phyloP scores from a whole-genome alignment of 179 eudicot species.

The Dionaea muscipula region DNA sequence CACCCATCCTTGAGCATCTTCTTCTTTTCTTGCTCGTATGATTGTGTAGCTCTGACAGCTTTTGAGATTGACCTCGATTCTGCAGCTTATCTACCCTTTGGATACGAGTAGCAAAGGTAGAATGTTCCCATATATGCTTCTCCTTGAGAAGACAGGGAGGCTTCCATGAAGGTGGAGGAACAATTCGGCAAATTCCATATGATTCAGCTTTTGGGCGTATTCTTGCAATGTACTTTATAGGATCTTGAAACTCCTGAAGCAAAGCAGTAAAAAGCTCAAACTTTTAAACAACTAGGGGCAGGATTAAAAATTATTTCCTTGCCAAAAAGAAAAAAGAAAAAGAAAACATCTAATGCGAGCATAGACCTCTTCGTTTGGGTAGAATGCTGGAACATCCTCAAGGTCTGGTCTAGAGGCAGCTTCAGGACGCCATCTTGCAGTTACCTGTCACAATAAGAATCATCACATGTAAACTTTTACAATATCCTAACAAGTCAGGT shows the following conservation, averaged over 20 bases:
- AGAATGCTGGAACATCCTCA: constrained; percentile 81
- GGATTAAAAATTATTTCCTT: neutral
- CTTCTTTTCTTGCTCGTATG: constrained; percentile 66
- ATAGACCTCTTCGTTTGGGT: constrained; percentile 84
- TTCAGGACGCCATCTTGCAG: constrained; percentile 78
- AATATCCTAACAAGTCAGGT: no score
- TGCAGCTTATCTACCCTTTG: constrained; percentile 93
- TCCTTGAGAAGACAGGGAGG: constrained; percentile 76
- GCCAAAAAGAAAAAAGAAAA: neutral
- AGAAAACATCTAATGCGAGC: neutral
- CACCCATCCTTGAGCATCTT: constrained; percentile 51
- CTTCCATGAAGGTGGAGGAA: constrained; percentile 93
- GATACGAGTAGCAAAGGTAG: constrained; percentile 67
- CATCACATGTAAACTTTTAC: no score
- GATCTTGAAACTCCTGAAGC: constrained; percentile 80
- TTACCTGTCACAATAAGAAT: constrained; percentile 38
- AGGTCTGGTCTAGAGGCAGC: constrained; percentile 63
- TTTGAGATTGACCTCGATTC: constrained; percentile 61
- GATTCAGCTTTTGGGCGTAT: constrained; percentile 72
- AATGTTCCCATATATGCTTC: constrained; percentile 56
- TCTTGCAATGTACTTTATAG: constrained; percentile 60
- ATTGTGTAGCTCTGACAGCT: constrained; percentile 24
- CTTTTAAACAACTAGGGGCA: constrained; percentile 1
- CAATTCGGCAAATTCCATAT: constrained; percentile 93
- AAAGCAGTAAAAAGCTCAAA: constrained; percentile 4